phyloP scores from a whole-genome alignment of 805 yeast genomes.

The Tetrapisispora taiwanensis region DNA sequence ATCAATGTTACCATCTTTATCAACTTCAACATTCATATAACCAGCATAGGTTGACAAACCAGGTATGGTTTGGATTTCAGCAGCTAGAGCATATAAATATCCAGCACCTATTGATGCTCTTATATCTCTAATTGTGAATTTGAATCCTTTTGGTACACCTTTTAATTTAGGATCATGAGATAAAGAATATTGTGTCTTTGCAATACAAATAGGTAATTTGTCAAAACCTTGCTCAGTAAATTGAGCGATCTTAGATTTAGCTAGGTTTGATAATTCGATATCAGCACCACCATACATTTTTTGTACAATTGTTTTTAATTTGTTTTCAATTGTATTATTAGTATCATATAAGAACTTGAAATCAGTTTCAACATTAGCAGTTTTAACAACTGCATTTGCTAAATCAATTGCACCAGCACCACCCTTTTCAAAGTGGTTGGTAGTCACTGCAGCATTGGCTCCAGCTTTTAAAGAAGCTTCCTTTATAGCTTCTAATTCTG shows the following conservation, averaged over 20 bases:
- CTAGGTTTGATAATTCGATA: constrained; percentile 73
- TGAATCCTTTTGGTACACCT: constrained; percentile 92
- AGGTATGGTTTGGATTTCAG: constrained; percentile 94
- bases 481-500: constrained; percentile 71
- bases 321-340: constrained; percentile 65
- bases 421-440: constrained; percentile 94
- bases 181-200: constrained; percentile 93
- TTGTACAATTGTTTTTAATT: constrained; percentile 66
- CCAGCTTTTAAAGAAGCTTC: constrained; percentile 83
- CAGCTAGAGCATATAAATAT: constrained; percentile 90
- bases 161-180: constrained; percentile 89
- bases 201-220: constrained; percentile 88
- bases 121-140: constrained; percentile 87
- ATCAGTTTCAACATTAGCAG: constrained; percentile 41
- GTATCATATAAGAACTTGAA: constrained; percentile 62
- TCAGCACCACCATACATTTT: constrained; percentile 89
- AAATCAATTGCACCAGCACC: constrained; percentile 80
- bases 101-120: constrained; percentile 96
- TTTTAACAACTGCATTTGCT: constrained; percentile 74
- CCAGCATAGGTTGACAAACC: constrained; percentile 95
- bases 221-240: constrained; percentile 84
- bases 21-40: constrained; percentile 92
- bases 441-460: constrained; percentile 80
- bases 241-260: constrained; percentile 67
- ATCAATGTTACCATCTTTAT: constrained; percentile 81